Base-by-base conservation (phyloP, 345 rosid species). In the Populus tremula region DNA sequence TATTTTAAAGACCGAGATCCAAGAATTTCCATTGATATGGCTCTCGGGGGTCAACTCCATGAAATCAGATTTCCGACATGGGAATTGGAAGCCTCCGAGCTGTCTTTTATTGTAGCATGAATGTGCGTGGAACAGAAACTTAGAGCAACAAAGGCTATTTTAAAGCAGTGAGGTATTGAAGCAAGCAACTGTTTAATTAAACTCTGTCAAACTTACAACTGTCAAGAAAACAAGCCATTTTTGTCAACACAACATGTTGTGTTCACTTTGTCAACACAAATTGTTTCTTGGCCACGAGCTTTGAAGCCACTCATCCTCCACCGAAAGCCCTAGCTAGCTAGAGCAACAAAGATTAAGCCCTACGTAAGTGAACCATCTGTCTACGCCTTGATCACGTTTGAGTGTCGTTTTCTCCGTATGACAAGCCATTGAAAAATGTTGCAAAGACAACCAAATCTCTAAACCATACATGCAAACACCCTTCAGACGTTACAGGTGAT, bases 1-100 rank as follows among this genome's bases (percentile, higher is more conserved):
- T 66, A 77, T 43, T 72, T 76, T n/a, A 75, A 16, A 17, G 84
- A 31, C 5, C 78, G 36, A 75, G 87, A 82, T 82, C 83, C 87
- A 79, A 82, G 85, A 79, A 82, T 67, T 10, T 31, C 41, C 70
- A 43, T 53, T 29, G 41, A 53, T 53, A 6, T 54, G 72, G 63
- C 45, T 6, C 45, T 6, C 5, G 6, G 8, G 6, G 53, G 81
- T 79, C 85, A 82, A 77, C 75, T 13, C 67, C 31, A 3, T 18
- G 33, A 53, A 23, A 64, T 75, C 67, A 75, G 47, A 69, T 49
- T 77, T 82, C 81, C 54, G 73, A 66, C 79, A 79, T 25, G 70
- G 71, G 69, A 79, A 54, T 79, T 77, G 74, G 25, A 79, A 72
- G 23, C 21, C 69, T 50, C 67, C 78, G 38, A 66, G 67, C 72